These are phyloP conservation scores for Colletotrichum musicola DNA, from an alignment of 2,329 filamentous ascomycete genomes.

Conservation along the genomic window DNA sequence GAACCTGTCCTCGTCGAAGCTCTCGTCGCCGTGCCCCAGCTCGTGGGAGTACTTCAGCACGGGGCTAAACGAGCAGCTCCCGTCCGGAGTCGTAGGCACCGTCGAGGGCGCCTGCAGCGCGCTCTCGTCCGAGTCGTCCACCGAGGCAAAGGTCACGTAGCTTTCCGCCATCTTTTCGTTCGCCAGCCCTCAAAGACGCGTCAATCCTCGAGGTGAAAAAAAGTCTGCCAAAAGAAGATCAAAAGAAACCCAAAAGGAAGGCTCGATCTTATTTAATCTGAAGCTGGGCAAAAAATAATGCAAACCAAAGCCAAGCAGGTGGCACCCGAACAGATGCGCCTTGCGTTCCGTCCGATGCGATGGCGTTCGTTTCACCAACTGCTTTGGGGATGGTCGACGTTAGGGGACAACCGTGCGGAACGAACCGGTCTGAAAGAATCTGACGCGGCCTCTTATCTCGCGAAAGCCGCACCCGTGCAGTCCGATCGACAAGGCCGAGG, in stretches of 20 bases:
- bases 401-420: slow-evolving; percentile 23
- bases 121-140: slow-evolving; percentile 7
- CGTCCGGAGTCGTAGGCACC: slow-evolving; percentile 59
- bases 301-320: too few relatives aligned
- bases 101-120: slow-evolving; percentile 48
- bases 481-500: not conserved
- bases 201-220: too few relatives aligned
- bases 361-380: slow-evolving; percentile 35
- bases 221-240: not conserved
- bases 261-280: not conserved
- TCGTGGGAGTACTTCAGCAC: slow-evolving; percentile 47
- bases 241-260: not conserved
- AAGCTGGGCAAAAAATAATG: not conserved
- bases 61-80: slow-evolving; percentile 57
- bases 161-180: not conserved
- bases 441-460: slow-evolving; percentile 22
- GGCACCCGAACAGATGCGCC: not conserved
- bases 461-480: not conserved
- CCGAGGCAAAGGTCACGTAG: not conserved
- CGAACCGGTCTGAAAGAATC: not conserved
- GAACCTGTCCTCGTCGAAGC: slow-evolving; percentile 38
- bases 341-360: slow-evolving; percentile 40
- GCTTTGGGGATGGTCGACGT: slow-evolving; percentile 10
- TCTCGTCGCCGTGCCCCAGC: slow-evolving; percentile 24
- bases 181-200: not conserved